A percentile compares a stretch with the other conserved stretches of the same genome.
Conservation (phyloP, 345 rosid species). For the Hypericum androsaemum region DNA sequence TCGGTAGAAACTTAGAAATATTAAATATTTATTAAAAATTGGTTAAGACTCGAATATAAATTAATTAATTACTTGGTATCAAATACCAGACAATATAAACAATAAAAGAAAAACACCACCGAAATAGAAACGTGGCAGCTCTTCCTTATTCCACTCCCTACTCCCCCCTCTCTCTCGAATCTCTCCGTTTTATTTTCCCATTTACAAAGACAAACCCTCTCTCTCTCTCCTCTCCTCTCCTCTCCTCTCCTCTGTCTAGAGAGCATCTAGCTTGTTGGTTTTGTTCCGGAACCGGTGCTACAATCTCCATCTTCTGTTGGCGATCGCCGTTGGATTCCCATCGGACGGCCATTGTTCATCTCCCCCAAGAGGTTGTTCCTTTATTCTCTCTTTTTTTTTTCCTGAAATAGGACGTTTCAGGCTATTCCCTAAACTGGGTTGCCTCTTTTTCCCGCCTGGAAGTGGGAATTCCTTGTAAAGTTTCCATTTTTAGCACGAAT, state of each 20-base stretch:
- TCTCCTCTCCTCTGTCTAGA: neutral
- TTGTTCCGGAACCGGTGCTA: neutral
- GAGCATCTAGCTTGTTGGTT: neutral
- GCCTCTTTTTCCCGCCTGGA: too few species aligned
- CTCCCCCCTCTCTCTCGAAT: neutral
- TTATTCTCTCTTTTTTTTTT: neutral
- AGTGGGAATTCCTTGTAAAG: too few species aligned
- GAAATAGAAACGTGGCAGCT: constrained; percentile 18
- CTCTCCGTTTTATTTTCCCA: neutral
- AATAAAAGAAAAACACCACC: neutral
- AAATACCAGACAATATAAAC: neutral
- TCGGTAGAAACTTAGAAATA: too few species aligned
- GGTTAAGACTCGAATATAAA: too few species aligned
- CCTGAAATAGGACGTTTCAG: too few species aligned
- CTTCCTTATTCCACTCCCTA: constrained; percentile 6
- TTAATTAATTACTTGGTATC: too few species aligned
- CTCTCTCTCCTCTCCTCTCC: neutral
- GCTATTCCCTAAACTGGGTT: too few species aligned
- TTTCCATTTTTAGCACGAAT: too few species aligned
- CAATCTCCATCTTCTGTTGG: neutral
- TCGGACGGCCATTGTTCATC: neutral
- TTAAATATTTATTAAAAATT: too few species aligned
- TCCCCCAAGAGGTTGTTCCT: neutral
- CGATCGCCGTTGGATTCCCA: too few species aligned
- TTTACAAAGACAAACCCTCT: neutral